These are phyloP conservation scores for Erodium maritimum DNA, from an alignment of 345 rosid genomes.

Conservation along the genomic window DNA sequence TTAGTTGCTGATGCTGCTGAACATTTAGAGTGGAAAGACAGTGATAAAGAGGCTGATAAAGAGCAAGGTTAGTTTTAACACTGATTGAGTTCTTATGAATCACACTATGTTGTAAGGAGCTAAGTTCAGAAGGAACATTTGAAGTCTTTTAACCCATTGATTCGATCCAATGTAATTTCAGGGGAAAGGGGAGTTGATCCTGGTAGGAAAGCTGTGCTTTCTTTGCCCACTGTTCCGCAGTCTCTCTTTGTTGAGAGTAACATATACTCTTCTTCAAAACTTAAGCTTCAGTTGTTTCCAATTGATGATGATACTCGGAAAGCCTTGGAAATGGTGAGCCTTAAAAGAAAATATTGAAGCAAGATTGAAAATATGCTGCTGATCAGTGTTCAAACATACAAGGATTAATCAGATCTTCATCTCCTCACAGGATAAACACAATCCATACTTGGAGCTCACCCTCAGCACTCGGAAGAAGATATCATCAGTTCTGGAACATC, in stretches of 20 bases:
- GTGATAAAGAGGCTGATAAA: conserved; percentile 41
- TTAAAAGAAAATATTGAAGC: conserved; percentile 11
- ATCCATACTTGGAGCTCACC: conserved; percentile 94
- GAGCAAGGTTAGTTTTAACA: conserved; percentile 20
- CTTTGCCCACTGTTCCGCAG: conserved; percentile 32
- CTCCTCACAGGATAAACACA: conserved; percentile 72
- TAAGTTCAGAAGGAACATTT: background rate
- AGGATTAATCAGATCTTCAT: conserved; percentile 6
- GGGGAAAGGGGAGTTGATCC: conserved; percentile 30
- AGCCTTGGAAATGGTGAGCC: conserved; percentile 80
- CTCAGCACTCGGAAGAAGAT: conserved; percentile 89
- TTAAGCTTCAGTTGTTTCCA: conserved; percentile 94
- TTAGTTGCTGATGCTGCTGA: conserved; percentile 99
- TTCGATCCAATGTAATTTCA: conserved; percentile 6
- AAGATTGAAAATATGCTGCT: conserved; percentile 7
- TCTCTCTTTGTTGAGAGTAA: conserved; percentile 36
- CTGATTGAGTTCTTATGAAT: background rate
- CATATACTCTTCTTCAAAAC: conserved; percentile 41
- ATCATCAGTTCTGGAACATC: conserved; percentile 89
- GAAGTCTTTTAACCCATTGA: background rate
- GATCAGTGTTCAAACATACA: background rate
- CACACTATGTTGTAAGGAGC: background rate
- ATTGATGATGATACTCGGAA: conserved; percentile 79
- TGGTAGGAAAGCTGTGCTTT: conserved; percentile 28
- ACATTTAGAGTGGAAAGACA: conserved; percentile 68